phyloP scores from a whole-genome alignment of 2,329 filamentous ascomycete species.

The Trichoderma cornu-damae region DNA sequence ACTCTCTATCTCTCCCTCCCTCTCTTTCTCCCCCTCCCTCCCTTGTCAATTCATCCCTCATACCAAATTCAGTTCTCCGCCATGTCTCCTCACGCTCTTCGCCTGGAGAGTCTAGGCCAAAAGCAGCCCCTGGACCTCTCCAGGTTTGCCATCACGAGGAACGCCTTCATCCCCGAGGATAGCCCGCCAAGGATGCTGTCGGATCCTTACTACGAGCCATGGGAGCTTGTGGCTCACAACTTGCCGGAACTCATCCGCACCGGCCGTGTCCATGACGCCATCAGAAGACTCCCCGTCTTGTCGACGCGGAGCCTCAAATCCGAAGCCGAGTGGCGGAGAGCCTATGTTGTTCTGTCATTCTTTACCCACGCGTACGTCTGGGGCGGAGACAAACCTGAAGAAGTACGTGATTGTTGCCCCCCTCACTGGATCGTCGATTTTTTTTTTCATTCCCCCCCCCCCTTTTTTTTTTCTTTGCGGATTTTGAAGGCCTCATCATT shows the following conservation, averaged over 20 bases:
- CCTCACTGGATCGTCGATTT: neutral
- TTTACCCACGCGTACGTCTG: slow-evolving; percentile 84
- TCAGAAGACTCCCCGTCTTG: slow-evolving; percentile 64
- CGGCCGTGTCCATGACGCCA: slow-evolving; percentile 56
- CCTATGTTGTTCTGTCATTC: slow-evolving; percentile 73
- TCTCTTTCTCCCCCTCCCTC: no score
- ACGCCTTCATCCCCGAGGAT: slow-evolving; percentile 73
- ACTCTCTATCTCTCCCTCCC: no score
- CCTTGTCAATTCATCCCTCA: neutral
- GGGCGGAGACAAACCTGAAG: slow-evolving; percentile 70
- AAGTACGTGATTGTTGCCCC: slow-evolving; percentile 48
- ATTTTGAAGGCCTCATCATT: neutral
- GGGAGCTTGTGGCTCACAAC: slow-evolving; percentile 67
- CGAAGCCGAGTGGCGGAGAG: slow-evolving; percentile 72
- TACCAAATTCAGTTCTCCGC: neutral
- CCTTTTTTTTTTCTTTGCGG: no score
- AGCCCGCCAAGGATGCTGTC: slow-evolving; percentile 61
- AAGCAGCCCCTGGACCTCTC: slow-evolving; percentile 28
- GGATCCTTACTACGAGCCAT: slow-evolving; percentile 69
- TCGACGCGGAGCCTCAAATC: slow-evolving; percentile 58
- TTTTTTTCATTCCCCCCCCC: neutral
- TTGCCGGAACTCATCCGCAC: slow-evolving; percentile 63
- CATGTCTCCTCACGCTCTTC: slow-evolving; percentile 43
- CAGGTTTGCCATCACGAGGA: slow-evolving; percentile 40
- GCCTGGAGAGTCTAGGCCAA: slow-evolving; percentile 19